Evolutionary conservation across 2,329 filamentous ascomycete genomes (phyloP).

Genomic region (Aurifilum marmelostoma): DNA sequence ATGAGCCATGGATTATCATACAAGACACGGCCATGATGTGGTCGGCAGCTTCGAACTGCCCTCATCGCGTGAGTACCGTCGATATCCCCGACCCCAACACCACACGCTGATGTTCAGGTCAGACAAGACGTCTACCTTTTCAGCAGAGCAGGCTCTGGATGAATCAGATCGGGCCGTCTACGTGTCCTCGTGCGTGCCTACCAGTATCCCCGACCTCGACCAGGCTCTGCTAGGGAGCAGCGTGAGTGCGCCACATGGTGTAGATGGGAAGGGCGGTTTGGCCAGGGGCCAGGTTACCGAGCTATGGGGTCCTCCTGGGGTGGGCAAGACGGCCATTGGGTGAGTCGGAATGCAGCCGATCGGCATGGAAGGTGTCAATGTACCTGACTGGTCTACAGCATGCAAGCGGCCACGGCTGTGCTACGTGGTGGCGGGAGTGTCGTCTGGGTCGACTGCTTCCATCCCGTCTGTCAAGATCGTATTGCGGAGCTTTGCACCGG

Average conservation of each 20-base stretch:
- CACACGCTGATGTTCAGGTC: slow-evolving; percentile 8
- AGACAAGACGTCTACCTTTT: slow-evolving; percentile 79
- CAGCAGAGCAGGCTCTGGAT: slow-evolving; percentile 72
- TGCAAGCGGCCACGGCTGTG: slow-evolving; percentile 70
- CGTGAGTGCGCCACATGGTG: slow-evolving; percentile 24
- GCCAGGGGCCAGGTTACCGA: slow-evolving; percentile 80
- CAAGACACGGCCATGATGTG: slow-evolving; percentile 62
- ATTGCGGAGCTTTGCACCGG: slow-evolving; percentile 38
- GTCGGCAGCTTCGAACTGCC: slow-evolving; percentile 62
- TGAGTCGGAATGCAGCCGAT: slow-evolving; percentile 47
- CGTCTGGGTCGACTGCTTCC: slow-evolving; percentile 73
- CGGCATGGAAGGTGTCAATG: slow-evolving; percentile 19
- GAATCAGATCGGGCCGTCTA: slow-evolving; percentile 58
- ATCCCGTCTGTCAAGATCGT: slow-evolving; percentile 45
- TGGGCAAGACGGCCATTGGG: slow-evolving; percentile 84
- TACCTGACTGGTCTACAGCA: slow-evolving; percentile 50
- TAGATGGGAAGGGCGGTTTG: slow-evolving; percentile 57
- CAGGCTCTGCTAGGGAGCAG: slow-evolving; percentile 43
- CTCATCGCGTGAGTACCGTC: slow-evolving; percentile 52
- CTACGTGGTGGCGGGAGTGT: slow-evolving; percentile 65
- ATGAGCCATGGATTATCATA: slow-evolving; percentile 58
- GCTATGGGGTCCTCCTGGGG: slow-evolving; percentile 83
- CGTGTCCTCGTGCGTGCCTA: slow-evolving; percentile 56
- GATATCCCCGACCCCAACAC: not conserved
- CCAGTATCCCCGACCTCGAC: slow-evolving; percentile 59